Evolutionary conservation across 768 basidiomycete species (phyloP), one percentile per base, ranked within the genome.

Genomic region (Lactifluus subvellereus): DNA sequence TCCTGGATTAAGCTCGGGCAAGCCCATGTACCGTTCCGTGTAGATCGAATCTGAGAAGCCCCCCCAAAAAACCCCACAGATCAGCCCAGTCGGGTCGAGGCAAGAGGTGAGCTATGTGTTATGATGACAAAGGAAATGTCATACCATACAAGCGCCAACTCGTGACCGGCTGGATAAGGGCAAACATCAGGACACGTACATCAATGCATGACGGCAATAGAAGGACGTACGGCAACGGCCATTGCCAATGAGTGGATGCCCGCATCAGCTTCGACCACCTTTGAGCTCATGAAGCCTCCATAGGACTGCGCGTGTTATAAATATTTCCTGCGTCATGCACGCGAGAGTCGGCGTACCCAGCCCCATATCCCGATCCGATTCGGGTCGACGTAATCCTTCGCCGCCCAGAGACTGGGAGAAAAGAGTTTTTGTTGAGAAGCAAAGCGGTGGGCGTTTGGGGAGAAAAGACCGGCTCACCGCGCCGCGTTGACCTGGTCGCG

Each of bases 21-120:
- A 80, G 67, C 86, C 84, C 94, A 98, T 94, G 79, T 98, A 98
- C 18, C 97, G 86, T 69, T 99, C 97, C 2, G 97, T 99, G 73
- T 98, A 98, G 66, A 98, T 88, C 0, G 94, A 89, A 76, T 98
- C 94, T 90, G 37, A 16, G 56, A 14, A 47, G 20, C 14, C 14
- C 33, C n/a, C 33, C 51, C 20, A 18, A 13, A 32, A 33, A 11
- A 40, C 10, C 27, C 6, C 20, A 48, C 22, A 37, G 20, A 57
- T 40, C n/a, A 57, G 45, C 35, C 56, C 27, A 57, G n/a, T 43
- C 43, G 18, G n/a, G 54, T 30, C 43, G 43, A 35, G 56, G 8
- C 45, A 7, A 48, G 32, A 5, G n/a, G 13, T 16, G 49, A 42
- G 32, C 30, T 33, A 37, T 50, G 49, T 30, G 18, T 42, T n/a